Evolutionary conservation across 148 eudicot species (phyloP).

Genomic region (Nepenthes gracilis): DNA sequence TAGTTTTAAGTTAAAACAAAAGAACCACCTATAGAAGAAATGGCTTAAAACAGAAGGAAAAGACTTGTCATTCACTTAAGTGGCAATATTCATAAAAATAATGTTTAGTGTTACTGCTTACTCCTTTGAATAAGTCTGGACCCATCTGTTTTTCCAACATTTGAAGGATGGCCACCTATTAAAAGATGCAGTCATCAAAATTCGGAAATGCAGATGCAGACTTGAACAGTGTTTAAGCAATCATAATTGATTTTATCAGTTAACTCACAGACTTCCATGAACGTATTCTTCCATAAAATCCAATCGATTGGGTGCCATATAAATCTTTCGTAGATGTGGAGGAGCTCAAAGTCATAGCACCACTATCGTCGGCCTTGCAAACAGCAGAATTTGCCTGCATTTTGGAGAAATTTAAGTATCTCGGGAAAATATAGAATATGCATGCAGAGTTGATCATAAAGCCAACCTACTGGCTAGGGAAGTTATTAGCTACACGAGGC

Average conservation of each 20-base stretch:
- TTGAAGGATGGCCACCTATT: slow-evolving; percentile 86
- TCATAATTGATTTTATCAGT: slow-evolving; percentile 2
- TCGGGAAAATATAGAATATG: too few species aligned
- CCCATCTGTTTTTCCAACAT: slow-evolving; percentile 99
- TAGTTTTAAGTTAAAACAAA: too few species aligned
- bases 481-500: too few species aligned
- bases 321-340: slow-evolving; percentile 62
- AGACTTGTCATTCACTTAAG: too few species aligned
- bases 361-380: slow-evolving; percentile 89
- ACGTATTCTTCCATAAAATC: slow-evolving; percentile 84
- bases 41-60: too few species aligned
- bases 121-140: slow-evolving; percentile 89
- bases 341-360: slow-evolving; percentile 77
- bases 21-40: too few species aligned
- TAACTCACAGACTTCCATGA: slow-evolving; percentile 95
- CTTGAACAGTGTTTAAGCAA: slow-evolving; percentile 1
- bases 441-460: too few species aligned
- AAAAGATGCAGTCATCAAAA: slow-evolving; percentile 7
- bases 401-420: neutral
- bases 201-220: neutral
- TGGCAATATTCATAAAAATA: neutral
- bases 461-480: too few species aligned
- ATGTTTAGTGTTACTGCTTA: slow-evolving; percentile 19
- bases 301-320: slow-evolving; percentile 88
- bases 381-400: slow-evolving; percentile 86